Conservation (phyloP, 2,329 filamentous ascomycete species). For the Aotearoamyces nothofagi region DNA sequence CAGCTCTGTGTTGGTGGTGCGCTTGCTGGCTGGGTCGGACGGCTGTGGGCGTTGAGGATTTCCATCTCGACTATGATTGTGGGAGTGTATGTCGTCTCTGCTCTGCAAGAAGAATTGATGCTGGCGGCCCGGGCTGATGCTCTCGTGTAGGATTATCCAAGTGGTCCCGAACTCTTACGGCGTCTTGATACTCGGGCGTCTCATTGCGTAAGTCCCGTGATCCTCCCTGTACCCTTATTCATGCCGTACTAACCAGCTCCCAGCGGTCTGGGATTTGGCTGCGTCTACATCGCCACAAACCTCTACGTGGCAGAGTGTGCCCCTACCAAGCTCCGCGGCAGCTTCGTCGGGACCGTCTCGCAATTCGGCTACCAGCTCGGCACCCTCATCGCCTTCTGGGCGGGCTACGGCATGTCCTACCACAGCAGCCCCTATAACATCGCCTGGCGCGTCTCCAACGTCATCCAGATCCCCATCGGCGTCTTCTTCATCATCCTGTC, state of each 20-base stretch:
- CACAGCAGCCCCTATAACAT: constrained; percentile 25
- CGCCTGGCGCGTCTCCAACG: constrained; percentile 26
- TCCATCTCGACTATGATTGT: constrained; percentile 24
- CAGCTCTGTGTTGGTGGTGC: constrained; percentile 25
- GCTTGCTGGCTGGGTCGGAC: constrained; percentile 21
- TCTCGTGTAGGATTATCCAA: constrained; percentile 24
- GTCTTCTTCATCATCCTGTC: constrained; percentile 20
- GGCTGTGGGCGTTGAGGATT: constrained; percentile 24
- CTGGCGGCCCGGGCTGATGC: too few relatives aligned
- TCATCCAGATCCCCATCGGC: constrained; percentile 26
- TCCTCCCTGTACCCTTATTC: background rate
- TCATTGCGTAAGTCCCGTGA: constrained; percentile 18
- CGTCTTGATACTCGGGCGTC: constrained; percentile 24
- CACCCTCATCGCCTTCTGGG: constrained; percentile 27
- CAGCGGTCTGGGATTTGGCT: constrained; percentile 25
- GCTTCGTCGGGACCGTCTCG: constrained; percentile 24
- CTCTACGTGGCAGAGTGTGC: constrained; percentile 27
- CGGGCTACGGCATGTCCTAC: constrained; percentile 27
- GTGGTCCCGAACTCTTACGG: constrained; percentile 25
- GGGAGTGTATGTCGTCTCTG: constrained; percentile 19
- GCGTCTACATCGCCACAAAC: constrained; percentile 26
- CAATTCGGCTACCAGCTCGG: constrained; percentile 29
- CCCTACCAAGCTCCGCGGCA: constrained; percentile 23
- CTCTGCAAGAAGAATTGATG: too few relatives aligned
- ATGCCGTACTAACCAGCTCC: constrained; percentile 1